phyloP scores from a whole-genome alignment of 345 rosid genomes.

The Nasturtium officinale region DNA sequence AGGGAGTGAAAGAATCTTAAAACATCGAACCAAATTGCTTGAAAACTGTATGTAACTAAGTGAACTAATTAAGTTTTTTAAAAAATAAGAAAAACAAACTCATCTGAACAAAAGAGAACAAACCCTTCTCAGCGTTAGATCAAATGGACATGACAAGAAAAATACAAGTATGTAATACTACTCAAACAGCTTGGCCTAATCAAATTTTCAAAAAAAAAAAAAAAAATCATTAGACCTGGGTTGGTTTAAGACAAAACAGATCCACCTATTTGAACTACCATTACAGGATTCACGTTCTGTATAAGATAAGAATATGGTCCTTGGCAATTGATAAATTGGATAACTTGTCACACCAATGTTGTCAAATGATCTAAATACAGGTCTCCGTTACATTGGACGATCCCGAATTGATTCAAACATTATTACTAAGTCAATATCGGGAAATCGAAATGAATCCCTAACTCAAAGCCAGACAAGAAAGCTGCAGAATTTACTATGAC shows the following conservation, averaged over 20 bases:
- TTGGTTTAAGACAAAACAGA: conserved; percentile 8
- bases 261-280: conserved; percentile 8
- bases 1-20: conserved; percentile 10
- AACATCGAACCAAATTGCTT: not conserved
- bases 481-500: not conserved
- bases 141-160: not conserved
- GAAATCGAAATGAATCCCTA: conserved; percentile 25
- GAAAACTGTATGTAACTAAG: not conserved
- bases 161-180: not conserved
- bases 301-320: conserved; percentile 1
- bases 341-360: not conserved
- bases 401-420: not conserved
- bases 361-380: conserved; percentile 6
- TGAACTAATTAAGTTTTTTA: not conserved
- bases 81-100: not conserved
- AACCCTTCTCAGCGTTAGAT: conserved; percentile 3
- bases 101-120: not conserved
- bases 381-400: not conserved
- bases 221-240: not conserved
- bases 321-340: conserved; percentile 7
- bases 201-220: not conserved
- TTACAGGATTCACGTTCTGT: conserved; percentile 1
- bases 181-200: not conserved
- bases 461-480: not conserved
- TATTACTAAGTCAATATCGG: conserved; percentile 3